Evolutionary conservation across 768 basidiomycete genomes (phyloP).

Genomic region (Porpolomopsis calyptriformis): DNA sequence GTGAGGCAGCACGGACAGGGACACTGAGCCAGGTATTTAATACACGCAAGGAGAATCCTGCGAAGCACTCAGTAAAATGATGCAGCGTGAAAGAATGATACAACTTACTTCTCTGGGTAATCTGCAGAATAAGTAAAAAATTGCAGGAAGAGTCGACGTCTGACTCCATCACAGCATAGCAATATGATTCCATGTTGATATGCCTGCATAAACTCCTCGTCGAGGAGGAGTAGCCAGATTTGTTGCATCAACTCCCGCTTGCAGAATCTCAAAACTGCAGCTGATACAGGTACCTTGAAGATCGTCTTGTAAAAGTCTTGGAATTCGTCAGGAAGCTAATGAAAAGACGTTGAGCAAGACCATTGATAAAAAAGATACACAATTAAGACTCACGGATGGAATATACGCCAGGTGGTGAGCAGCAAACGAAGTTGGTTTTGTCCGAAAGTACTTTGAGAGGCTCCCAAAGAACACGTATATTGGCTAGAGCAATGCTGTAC

Average conservation of each 20-base stretch:
- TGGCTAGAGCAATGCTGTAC: slow-evolving; percentile 24
- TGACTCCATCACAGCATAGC: slow-evolving; percentile 14
- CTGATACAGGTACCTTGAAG: background rate
- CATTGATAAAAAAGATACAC: background rate
- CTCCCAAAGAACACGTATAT: slow-evolving; percentile 25
- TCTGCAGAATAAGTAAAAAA: slow-evolving; percentile 23
- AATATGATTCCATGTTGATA: slow-evolving; percentile 17
- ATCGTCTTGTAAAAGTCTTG: slow-evolving; percentile 5
- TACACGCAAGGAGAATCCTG: slow-evolving; percentile 15
- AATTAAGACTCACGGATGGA: slow-evolving; percentile 8
- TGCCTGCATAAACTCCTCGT: slow-evolving; percentile 18
- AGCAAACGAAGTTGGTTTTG: slow-evolving; percentile 13
- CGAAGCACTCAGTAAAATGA: background rate
- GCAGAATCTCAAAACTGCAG: slow-evolving; percentile 13
- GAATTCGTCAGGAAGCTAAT: slow-evolving; percentile 12
- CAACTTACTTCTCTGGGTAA: slow-evolving; percentile 21
- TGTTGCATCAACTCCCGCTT: slow-evolving; percentile 19
- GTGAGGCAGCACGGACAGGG: slow-evolving; percentile 16
- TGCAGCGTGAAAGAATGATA: background rate
- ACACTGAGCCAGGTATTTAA: slow-evolving; percentile 14
- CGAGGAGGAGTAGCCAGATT: slow-evolving; percentile 17
- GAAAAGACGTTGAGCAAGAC: slow-evolving; percentile 1
- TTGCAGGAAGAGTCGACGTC: slow-evolving; percentile 16
- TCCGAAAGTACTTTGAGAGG: slow-evolving; percentile 24
- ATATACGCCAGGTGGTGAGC: slow-evolving; percentile 25